Evolutionary conservation across 768 basidiomycete species (phyloP).

Genomic region (Pulveroboletus sp.): DNA sequence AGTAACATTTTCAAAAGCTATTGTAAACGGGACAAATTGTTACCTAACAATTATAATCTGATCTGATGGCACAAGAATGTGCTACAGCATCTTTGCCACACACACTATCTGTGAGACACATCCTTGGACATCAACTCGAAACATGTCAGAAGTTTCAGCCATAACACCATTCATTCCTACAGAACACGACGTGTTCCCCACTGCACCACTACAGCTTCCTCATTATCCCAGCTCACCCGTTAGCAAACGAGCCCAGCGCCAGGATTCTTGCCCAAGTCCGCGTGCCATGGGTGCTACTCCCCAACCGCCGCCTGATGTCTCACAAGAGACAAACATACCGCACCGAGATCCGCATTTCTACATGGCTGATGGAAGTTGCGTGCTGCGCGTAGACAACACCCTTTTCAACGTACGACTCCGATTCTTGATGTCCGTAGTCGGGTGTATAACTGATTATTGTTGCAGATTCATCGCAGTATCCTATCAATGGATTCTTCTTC

Average conservation of each 20-base stretch:
- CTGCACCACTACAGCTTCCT: constrained; percentile 1
- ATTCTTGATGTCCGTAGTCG: neutral
- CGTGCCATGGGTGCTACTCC: neutral
- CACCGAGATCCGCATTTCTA: constrained; percentile 56
- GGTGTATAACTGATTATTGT: neutral
- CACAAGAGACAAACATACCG: constrained; percentile 12
- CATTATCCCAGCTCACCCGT: constrained; percentile 6
- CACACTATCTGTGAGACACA: too few relatives aligned
- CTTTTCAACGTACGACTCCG: constrained; percentile 68
- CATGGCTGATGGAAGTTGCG: constrained; percentile 65
- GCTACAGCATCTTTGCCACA: neutral
- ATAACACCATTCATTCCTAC: constrained; percentile 20
- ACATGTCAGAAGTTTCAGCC: constrained; percentile 15
- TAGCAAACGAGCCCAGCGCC: constrained; percentile 8
- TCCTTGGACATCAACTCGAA: too few relatives aligned
- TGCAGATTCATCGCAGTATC: constrained; percentile 57
- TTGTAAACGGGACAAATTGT: too few relatives aligned
- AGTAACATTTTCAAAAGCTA: too few relatives aligned
- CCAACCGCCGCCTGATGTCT: neutral
- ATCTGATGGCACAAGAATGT: neutral
- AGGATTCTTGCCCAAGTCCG: constrained; percentile 8
- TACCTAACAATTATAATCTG: too few relatives aligned
- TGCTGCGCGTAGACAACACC: constrained; percentile 59
- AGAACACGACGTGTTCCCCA: constrained; percentile 13
- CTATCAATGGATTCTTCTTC: constrained; percentile 62